Evolutionary conservation across 441 rosid genomes (phyloP).

Genomic region (Kokia cookei): DNA sequence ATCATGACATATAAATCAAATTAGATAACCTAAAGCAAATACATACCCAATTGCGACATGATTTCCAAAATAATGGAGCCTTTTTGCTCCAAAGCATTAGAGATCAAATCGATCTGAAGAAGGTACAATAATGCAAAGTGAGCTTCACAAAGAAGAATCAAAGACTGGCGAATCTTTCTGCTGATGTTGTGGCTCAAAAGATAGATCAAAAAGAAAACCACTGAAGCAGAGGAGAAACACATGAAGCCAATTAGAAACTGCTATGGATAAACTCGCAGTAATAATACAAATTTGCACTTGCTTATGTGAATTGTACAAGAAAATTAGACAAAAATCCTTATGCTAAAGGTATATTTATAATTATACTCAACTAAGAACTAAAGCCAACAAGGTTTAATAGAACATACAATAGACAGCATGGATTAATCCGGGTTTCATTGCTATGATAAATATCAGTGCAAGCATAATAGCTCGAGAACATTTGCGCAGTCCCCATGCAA

Average conservation of each 20-base stretch:
- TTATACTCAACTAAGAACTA: not conserved
- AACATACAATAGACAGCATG: slow-evolving; percentile 93
- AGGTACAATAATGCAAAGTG: slow-evolving; percentile 93
- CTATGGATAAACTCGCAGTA: not conserved
- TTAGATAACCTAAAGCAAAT: slow-evolving; percentile 11
- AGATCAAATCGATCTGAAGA: slow-evolving; percentile 75
- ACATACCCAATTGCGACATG: slow-evolving; percentile 77
- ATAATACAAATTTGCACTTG: slow-evolving; percentile 4
- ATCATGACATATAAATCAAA: slow-evolving; percentile 2
- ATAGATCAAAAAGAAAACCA: slow-evolving; percentile 88
- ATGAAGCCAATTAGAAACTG: slow-evolving; percentile 23
- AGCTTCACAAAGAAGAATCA: slow-evolving; percentile 95
- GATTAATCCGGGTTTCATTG: slow-evolving; percentile 96
- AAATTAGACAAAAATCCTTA: slow-evolving; percentile 5
- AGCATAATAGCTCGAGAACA: slow-evolving; percentile 88
- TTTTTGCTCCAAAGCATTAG: slow-evolving; percentile 53
- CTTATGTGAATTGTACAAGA: not conserved
- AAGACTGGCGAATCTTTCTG: slow-evolving; percentile 73
- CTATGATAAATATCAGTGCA: slow-evolving; percentile 79
- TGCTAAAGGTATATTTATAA: slow-evolving; percentile 1
- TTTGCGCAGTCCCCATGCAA: slow-evolving; percentile 99
- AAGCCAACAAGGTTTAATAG: not conserved
- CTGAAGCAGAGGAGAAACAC: slow-evolving; percentile 47
- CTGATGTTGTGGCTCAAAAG: slow-evolving; percentile 87
- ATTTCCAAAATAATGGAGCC: slow-evolving; percentile 66